phyloP scores from a whole-genome alignment of 148 eudicot genomes.

The Nepenthes mirabilis region DNA sequence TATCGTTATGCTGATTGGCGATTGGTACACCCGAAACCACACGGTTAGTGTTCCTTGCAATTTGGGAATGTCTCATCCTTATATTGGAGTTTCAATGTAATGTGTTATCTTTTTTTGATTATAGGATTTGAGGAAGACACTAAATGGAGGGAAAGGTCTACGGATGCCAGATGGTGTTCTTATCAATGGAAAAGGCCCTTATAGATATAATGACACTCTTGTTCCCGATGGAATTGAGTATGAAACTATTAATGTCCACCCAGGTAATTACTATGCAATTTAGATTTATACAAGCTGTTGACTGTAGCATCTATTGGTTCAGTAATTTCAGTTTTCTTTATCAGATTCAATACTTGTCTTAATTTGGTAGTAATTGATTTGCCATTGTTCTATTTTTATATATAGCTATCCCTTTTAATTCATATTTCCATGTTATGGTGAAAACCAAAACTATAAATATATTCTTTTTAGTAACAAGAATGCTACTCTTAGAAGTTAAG shows the following conservation, averaged over 20 bases:
- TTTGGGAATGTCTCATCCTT: not conserved
- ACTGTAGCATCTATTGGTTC: not conserved
- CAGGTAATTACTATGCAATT: slow-evolving; percentile 34
- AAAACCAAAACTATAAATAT: too few species aligned
- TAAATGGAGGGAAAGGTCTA: slow-evolving; percentile 65
- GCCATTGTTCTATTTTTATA: not conserved
- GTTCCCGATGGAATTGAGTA: slow-evolving; percentile 89
- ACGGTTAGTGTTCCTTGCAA: slow-evolving; percentile 40
- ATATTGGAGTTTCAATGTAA: not conserved
- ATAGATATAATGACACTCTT: slow-evolving; percentile 65
- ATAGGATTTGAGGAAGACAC: slow-evolving; percentile 73
- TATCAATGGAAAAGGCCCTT: slow-evolving; percentile 96
- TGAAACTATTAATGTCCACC: slow-evolving; percentile 68
- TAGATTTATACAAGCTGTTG: not conserved
- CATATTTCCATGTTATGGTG: too few species aligned
- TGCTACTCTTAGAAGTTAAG: too few species aligned
- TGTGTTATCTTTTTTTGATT: slow-evolving; percentile 6
- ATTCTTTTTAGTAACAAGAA: too few species aligned
- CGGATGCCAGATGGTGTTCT: slow-evolving; percentile 98
- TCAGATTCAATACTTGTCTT: not conserved
- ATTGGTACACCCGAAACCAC: slow-evolving; percentile 86
- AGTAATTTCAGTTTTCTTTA: too few species aligned
- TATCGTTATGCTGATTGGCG: slow-evolving; percentile 68
- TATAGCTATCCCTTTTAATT: too few species aligned
- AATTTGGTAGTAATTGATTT: not conserved